phyloP scores from a whole-genome alignment of 2,329 filamentous ascomycete species.

The Verticillium isaacii region DNA sequence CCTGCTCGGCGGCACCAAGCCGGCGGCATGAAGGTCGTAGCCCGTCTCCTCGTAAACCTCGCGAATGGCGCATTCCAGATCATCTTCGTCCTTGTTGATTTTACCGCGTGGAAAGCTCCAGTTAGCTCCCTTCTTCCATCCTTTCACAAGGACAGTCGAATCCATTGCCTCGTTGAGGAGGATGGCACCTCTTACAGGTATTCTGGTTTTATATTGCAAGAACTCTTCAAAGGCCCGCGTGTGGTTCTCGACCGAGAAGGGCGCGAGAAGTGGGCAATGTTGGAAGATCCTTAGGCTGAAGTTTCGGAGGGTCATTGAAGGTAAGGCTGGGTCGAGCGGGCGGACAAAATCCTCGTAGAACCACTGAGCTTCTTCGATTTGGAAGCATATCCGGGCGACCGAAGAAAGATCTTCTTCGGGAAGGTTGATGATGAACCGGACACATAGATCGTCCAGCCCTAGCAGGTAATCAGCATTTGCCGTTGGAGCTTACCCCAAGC shows the following conservation, averaged over 20 bases:
- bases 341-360: constrained; percentile 99
- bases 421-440: constrained; percentile 96
- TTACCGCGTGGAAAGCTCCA: constrained; percentile 98
- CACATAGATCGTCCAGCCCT: constrained; percentile 97
- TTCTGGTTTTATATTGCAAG: constrained; percentile 86
- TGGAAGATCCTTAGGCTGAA: constrained; percentile 92
- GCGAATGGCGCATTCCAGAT: constrained; percentile 87
- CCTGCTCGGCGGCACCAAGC: constrained; percentile 67
- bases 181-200: constrained; percentile 91
- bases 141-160: constrained; percentile 86
- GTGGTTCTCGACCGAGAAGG: constrained; percentile 73
- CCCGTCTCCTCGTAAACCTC: constrained; percentile 98
- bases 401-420: constrained; percentile 86
- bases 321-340: constrained; percentile 77
- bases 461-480: constrained; percentile 13
- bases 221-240: constrained; percentile 86
- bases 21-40: constrained; percentile 72
- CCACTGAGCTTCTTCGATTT: constrained; percentile 99
- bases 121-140: constrained; percentile 93
- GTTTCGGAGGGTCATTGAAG: constrained; percentile 75
- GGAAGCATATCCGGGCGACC: constrained; percentile 93
- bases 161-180: constrained; percentile 94
- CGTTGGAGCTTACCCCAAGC: neutral
- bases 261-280: constrained; percentile 83
- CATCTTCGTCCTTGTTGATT: constrained; percentile 95